Conservation (phyloP, 2,329 filamentous ascomycete species). For the Nigrospora oryzae region DNA sequence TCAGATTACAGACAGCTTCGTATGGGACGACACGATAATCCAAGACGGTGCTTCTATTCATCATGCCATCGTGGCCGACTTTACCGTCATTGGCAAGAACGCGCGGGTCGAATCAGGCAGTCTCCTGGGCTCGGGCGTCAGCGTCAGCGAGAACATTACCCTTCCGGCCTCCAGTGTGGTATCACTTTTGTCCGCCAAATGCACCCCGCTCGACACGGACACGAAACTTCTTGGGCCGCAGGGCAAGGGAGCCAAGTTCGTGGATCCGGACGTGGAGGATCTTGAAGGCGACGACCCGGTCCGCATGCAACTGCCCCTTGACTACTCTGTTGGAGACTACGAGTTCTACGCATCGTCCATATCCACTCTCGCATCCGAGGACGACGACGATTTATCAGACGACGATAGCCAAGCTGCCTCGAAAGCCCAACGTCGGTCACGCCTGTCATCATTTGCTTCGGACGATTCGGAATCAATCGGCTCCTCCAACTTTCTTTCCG, state of each 20-base stretch:
- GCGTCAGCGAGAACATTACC: constrained; percentile 53
- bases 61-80: constrained; percentile 68
- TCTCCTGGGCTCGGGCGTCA: constrained; percentile 72
- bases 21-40: constrained; percentile 83
- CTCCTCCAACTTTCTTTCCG: constrained; percentile 65
- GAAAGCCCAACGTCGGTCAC: constrained; percentile 40
- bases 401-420: constrained; percentile 56
- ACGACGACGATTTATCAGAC: constrained; percentile 57
- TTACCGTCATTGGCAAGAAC: constrained; percentile 61
- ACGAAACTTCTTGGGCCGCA: constrained; percentile 35
- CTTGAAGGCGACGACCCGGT: constrained; percentile 40
- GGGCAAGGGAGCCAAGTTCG: constrained; percentile 42
- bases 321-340: constrained; percentile 44
- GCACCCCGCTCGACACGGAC: constrained; percentile 29
- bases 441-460: constrained; percentile 65
- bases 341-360: constrained; percentile 47
- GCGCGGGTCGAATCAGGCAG: constrained; percentile 64
- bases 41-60: constrained; percentile 65
- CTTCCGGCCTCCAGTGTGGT: constrained; percentile 26
- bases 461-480: constrained; percentile 56
- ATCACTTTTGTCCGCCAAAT: constrained; percentile 28
- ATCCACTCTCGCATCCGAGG: constrained; percentile 55
- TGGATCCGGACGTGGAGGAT: constrained; percentile 38
- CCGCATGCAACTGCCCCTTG: constrained; percentile 43
- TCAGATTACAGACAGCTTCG: constrained; percentile 66